A percentile compares a stretch with the other conserved stretches of the same genome.
Conservation (phyloP, 352 stramenopile species). For the Phytophthora europaea region DNA sequence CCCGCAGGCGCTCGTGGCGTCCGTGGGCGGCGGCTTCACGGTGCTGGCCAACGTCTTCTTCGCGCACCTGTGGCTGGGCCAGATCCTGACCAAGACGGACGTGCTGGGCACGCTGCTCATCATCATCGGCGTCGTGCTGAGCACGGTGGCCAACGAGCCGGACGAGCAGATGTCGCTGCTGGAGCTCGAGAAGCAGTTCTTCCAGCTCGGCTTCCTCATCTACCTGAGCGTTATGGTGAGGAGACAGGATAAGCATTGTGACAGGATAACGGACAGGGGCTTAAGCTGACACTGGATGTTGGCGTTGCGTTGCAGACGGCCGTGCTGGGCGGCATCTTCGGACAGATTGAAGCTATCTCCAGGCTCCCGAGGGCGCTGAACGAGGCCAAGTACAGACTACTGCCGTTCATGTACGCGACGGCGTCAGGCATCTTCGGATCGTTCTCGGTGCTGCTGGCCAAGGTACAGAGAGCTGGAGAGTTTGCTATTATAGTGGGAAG, state of each 20-base stretch:
- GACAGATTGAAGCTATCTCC: slow-evolving; percentile 74
- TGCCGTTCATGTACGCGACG: slow-evolving; percentile 86
- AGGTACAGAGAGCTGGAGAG: slow-evolving; percentile 44
- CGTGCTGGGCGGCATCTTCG: slow-evolving; percentile 76
- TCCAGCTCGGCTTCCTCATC: slow-evolving; percentile 77
- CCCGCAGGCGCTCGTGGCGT: slow-evolving; percentile 86
- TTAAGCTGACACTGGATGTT: background rate
- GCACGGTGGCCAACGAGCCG: slow-evolving; percentile 83
- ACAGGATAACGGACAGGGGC: slow-evolving; percentile 12
- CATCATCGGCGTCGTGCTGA: slow-evolving; percentile 85
- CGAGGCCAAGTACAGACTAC: slow-evolving; percentile 68
- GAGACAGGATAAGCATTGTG: background rate
- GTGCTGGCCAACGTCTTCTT: slow-evolving; percentile 93
- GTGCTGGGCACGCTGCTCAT: slow-evolving; percentile 80
- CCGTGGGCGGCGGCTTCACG: slow-evolving; percentile 87
- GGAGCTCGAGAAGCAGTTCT: slow-evolving; percentile 86
- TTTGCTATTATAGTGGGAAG: background rate
- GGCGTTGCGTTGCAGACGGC: slow-evolving; percentile 43
- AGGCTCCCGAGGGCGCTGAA: slow-evolving; percentile 59
- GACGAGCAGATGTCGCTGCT: slow-evolving; percentile 83
- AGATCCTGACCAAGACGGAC: slow-evolving; percentile 77
- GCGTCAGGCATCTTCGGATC: slow-evolving; percentile 87
- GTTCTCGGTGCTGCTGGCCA: slow-evolving; percentile 85
- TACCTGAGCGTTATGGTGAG: slow-evolving; percentile 84
- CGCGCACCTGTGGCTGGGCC: slow-evolving; percentile 85